Conservation (phyloP, 2,329 filamentous ascomycete genomes). For the Verticillium nonalfalfae region DNA sequence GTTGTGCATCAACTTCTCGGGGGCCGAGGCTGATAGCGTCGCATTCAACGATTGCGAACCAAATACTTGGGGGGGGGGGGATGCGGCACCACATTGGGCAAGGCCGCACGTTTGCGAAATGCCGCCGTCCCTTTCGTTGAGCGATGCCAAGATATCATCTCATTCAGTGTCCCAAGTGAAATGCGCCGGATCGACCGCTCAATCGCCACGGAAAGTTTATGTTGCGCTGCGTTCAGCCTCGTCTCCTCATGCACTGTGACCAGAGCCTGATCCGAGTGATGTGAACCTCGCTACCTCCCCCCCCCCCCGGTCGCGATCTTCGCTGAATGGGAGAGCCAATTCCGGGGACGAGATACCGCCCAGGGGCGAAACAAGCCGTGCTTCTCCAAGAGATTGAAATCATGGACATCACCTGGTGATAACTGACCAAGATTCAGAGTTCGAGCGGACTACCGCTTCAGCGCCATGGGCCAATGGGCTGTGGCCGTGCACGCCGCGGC, state of each 20-base stretch:
- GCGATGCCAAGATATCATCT: not conserved
- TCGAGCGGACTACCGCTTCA: not conserved
- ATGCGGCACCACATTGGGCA: not conserved
- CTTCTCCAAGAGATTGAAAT: not conserved
- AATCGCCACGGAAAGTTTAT: not conserved
- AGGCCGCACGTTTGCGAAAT: not conserved
- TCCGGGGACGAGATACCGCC: not conserved
- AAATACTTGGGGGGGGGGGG: not conserved
- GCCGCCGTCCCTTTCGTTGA: not conserved
- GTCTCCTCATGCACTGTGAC: not conserved
- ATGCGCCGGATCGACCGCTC: not conserved
- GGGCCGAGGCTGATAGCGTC: not conserved
- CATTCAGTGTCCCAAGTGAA: not conserved
- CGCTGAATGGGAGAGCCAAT: not conserved
- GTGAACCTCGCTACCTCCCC: not conserved
- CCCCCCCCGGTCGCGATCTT: not conserved
- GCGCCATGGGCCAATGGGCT: too few species aligned
- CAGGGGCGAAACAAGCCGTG: not conserved
- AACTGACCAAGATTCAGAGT: not conserved
- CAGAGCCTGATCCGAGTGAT: too few species aligned
- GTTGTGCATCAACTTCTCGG: not conserved
- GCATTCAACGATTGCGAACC: not conserved
- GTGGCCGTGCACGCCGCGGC: not conserved
- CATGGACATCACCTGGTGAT: not conserved
- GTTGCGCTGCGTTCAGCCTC: not conserved